Conservation (phyloP, 2,329 filamentous ascomycete species). For the Sclerotinia nivalis region DNA sequence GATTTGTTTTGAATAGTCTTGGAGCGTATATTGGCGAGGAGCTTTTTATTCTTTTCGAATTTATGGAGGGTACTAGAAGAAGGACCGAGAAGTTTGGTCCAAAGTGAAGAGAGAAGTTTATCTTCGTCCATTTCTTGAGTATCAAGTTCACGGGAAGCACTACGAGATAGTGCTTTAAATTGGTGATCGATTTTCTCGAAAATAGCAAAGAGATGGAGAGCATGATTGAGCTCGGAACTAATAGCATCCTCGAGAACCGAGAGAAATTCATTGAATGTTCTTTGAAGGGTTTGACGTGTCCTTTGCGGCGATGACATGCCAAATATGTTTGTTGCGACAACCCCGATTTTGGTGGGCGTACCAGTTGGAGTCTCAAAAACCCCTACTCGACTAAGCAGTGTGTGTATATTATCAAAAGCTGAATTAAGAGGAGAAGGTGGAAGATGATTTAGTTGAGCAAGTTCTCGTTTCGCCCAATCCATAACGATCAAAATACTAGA, state of each 20-base stretch:
- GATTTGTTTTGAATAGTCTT: conserved; percentile 87
- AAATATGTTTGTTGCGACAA: conserved; percentile 70
- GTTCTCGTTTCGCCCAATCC: conserved; percentile 91
- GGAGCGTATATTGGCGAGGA: conserved; percentile 76
- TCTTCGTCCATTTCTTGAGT: conserved; percentile 77
- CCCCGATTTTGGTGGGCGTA: conserved; percentile 67
- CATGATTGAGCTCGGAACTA: conserved; percentile 77
- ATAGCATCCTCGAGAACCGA: conserved; percentile 87
- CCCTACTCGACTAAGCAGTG: conserved; percentile 65
- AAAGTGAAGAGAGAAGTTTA: conserved; percentile 80
- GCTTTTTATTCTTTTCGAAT: conserved; percentile 83
- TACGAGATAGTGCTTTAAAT: conserved; percentile 84
- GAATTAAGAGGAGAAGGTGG: conserved; percentile 65
- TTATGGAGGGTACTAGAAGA: conserved; percentile 77
- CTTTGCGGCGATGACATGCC: conserved; percentile 79
- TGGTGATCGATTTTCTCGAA: conserved; percentile 90
- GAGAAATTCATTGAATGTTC: conserved; percentile 86
- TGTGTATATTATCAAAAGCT: conserved; percentile 82
- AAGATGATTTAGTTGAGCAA: conserved; percentile 65
- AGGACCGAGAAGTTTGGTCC: conserved; percentile 80
- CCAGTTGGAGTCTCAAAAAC: conserved; percentile 57
- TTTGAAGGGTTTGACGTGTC: conserved; percentile 76
- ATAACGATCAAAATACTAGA: conserved; percentile 83
- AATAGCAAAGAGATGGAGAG: conserved; percentile 77
- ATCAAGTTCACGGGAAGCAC: conserved; percentile 79